Base-by-base conservation (phyloP, 345 rosid genomes). In the Angophora floribunda region DNA sequence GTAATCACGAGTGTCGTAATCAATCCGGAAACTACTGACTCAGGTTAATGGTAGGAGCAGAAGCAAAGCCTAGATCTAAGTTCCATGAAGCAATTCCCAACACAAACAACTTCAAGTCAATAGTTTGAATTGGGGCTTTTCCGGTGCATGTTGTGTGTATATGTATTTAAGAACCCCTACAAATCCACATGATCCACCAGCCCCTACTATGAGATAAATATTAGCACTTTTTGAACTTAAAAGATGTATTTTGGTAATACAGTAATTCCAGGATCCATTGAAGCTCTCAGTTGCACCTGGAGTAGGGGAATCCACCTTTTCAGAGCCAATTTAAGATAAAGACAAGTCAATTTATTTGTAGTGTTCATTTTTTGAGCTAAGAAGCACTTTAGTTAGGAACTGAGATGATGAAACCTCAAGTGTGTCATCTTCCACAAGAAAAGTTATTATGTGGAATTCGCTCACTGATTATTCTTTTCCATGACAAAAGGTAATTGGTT, bases 381-480 rank as follows among this genome's bases (percentile, higher is more conserved):
- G 32, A 26, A 28, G 11, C 12, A 26, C 65, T 59, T 26, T 28
- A 26, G 3, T 61, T 61, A 26, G 67, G 15, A 61, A 61, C 3
- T 28, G 67, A 3, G 6, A 7, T 17, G 61, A 55, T 55, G 61
- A 55, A 55, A 55, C 2, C 61, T 55, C 61, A 9, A 55, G 11
- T 55, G 5, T 22, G 22, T 55, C 28, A 21, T 55, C 5, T 9
- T 22, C 61, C 11, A 55, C 28, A 55, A 1, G 7, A 1, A 55
- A 55, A 55, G 2, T 55, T 3, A 55, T 8, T 21, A 0, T 0
- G 26, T 55, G 0, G 12, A 55, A 55, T 22, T 9, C 1, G 26
- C 24, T 6, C 26, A 3, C 59, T 4, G 4, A 4, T 55, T 19
- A 55, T 21, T 55, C 2, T 55, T 55, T 55, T 19, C 22, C 59